Evolutionary conservation across 176 grass and related monocot species (phyloP), one percentile per base, ranked within the genome.

Genomic region (Bolboschoenus planiculmis): DNA sequence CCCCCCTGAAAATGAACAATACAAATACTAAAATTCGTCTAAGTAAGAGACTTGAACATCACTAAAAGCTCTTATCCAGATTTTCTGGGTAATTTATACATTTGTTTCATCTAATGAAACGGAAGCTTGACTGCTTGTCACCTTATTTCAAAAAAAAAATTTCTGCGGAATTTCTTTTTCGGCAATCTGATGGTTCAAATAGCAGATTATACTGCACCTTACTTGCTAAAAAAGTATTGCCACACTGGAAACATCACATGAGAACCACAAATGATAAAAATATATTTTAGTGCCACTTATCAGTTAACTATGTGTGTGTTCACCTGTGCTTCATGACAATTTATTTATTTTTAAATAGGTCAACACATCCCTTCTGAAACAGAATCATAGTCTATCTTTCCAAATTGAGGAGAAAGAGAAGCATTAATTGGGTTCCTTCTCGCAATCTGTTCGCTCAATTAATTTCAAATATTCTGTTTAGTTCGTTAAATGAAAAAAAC

Each of bases 1-100:
- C 96, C 96, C 18, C 96, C 96, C 96, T 98, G 75, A 26, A 85
- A 83, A 29, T 15, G 73, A 83, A 43, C 9, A 15, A 33, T 9
- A 34, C 29, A 54, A 4, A 71, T 35, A 13, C 11, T 27, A 15
- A 54, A 81, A 37, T 58, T 86, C 54, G 83, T 29, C 63, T 4
- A 55, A 0, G 53, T 10, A 82, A 57, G 1, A 85, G 8, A 77
- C 65, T 46, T 31, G 7, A 59, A 62, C 65, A 55, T 89, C 62
- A 67, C 4, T 57, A 70, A 85, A 9, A 75, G 70, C 37, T 18
- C 55, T 16, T 84, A 29, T 48, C 20, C 23, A n/a, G n/a, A n/a
- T n/a, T n/a, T n/a, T n/a, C n/a, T n/a, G n/a, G n/a, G n/a, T n/a
- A n/a, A n/a, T n/a, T n/a, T n/a, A n/a, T n/a, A n/a, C n/a, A n/a